Conservation (phyloP, 495 filamentous ascomycete species). For the Xylaria telfairii region DNA sequence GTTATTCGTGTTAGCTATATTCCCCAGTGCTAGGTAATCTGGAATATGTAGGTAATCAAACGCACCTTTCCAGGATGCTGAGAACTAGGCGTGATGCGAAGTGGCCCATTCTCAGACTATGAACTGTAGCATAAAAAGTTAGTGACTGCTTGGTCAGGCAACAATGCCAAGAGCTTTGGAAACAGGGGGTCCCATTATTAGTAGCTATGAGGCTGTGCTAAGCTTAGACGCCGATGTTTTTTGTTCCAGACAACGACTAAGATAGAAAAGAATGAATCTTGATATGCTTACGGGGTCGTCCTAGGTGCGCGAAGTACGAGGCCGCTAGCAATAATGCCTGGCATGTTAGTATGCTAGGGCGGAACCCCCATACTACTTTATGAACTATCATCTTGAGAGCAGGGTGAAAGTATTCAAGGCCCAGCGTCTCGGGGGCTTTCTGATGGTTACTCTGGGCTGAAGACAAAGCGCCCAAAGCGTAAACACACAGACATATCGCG, state of each 20-base stretch:
- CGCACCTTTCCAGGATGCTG: slow-evolving; percentile 39
- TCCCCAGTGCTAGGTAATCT: background rate
- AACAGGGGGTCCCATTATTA: background rate
- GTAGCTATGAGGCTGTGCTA: background rate
- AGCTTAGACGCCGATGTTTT: background rate
- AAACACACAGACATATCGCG: slow-evolving; percentile 45
- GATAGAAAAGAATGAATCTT: background rate
- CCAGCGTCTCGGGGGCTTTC: slow-evolving; percentile 36
- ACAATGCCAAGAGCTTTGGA: background rate
- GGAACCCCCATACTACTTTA: slow-evolving; percentile 42
- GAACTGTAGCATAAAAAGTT: slow-evolving; percentile 25
- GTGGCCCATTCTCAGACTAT: slow-evolving; percentile 44
- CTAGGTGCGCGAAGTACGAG: slow-evolving; percentile 45
- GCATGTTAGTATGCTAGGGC: slow-evolving; percentile 35
- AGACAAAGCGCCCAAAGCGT: slow-evolving; percentile 40
- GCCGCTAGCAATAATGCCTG: slow-evolving; percentile 45
- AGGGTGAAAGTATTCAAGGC: slow-evolving; percentile 44
- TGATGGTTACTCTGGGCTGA: slow-evolving; percentile 26
- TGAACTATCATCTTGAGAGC: slow-evolving; percentile 42
- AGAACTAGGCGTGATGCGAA: slow-evolving; percentile 40
- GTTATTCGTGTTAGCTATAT: slow-evolving; percentile 23
- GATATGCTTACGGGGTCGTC: slow-evolving; percentile 35
- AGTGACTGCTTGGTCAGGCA: background rate
- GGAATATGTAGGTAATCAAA: background rate
- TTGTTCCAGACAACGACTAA: background rate